Evolutionary conservation across 352 stramenopile species (phyloP).

Genomic region (Albugo candida): DNA sequence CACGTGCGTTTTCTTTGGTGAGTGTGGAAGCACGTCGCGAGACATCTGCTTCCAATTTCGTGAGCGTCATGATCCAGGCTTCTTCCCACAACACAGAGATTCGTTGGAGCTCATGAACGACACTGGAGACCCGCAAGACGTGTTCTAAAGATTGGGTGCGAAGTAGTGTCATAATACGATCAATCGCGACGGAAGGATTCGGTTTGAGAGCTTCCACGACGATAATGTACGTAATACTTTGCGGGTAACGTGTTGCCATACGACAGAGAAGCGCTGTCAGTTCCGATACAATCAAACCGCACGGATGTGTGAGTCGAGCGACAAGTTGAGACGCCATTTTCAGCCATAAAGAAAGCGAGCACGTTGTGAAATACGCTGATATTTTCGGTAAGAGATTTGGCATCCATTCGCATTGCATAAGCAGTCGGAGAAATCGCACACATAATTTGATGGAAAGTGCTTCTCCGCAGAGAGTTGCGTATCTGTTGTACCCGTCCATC

Average conservation of each 20-base stretch:
- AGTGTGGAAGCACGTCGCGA: slow-evolving; percentile 38
- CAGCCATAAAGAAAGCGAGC: slow-evolving; percentile 39
- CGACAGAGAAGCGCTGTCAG: slow-evolving; percentile 40
- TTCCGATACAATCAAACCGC: slow-evolving; percentile 21
- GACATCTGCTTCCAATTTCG: slow-evolving; percentile 58
- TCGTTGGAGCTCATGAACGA: slow-evolving; percentile 44
- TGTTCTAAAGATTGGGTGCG: too few species aligned
- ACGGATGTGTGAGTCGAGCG: slow-evolving; percentile 32
- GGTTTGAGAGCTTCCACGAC: slow-evolving; percentile 29
- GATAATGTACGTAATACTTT: slow-evolving; percentile 54
- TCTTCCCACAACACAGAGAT: slow-evolving; percentile 75
- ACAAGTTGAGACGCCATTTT: slow-evolving; percentile 57
- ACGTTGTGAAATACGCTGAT: slow-evolving; percentile 19
- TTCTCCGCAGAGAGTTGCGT: too few species aligned
- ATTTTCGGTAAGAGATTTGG: slow-evolving; percentile 18
- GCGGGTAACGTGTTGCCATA: slow-evolving; percentile 32
- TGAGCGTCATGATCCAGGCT: slow-evolving; percentile 42
- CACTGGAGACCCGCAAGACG: too few species aligned
- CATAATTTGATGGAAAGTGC: slow-evolving; percentile 15
- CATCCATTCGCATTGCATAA: slow-evolving; percentile 42
- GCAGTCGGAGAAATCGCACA: slow-evolving; percentile 39
- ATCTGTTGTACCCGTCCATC: too few species aligned
- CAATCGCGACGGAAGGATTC: too few species aligned
- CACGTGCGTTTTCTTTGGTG: slow-evolving; percentile 48
- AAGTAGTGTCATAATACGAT: too few species aligned